Evolutionary conservation across 345 rosid genomes (phyloP), one percentile per base, ranked within the genome.

Genomic region (Euphorbia peplus): DNA sequence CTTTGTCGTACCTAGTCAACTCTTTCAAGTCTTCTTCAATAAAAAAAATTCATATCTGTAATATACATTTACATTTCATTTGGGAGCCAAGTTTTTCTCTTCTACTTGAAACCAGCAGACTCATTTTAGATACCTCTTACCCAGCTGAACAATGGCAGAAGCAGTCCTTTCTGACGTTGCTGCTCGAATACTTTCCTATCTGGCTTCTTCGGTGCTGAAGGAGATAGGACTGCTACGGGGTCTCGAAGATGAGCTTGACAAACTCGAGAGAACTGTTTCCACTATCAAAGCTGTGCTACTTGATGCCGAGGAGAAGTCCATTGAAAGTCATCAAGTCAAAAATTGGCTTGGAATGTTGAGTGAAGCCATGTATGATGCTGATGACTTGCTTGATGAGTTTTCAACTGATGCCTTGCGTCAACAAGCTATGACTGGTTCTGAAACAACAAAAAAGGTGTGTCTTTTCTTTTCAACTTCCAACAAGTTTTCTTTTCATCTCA

Each of bases 331-430:
- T 15, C 53, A 52, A 15, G 66, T 70, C 30, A 16, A 18, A 60
- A 66, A 0, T 25, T 80, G 86, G 84, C 61, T 83, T 28, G 64
- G 18, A 15, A 15, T 66, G 54, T 68, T 80, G 9, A 71, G 66
- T 26, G 79, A 62, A 5, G 81, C 64, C 1, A 24, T 76, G 5
- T 78, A 73, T 41, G 79, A 80, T 41, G 79, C 73, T 0, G 79
- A 83, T 7, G 84, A 80, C 60, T 39, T 80, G 74, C 68, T 75
- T 1, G 80, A 80, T 52, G 82, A 76, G 24, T 52, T 80, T 58
- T 63, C 74, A 0, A 53, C 73, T 1, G 72, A 69, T 35, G 65
- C 54, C 24, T 4, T 25, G 25, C 64, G 42, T 48, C 66, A 11
- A 11, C 70, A 69, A 12, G 0, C 25, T 44, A 28, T 66, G 55